A percentile compares a stretch with the other conserved stretches of the same genome.
Evolutionary conservation across 441 rosid genomes (phyloP).

Genomic region (Codiaeum variegatum): DNA sequence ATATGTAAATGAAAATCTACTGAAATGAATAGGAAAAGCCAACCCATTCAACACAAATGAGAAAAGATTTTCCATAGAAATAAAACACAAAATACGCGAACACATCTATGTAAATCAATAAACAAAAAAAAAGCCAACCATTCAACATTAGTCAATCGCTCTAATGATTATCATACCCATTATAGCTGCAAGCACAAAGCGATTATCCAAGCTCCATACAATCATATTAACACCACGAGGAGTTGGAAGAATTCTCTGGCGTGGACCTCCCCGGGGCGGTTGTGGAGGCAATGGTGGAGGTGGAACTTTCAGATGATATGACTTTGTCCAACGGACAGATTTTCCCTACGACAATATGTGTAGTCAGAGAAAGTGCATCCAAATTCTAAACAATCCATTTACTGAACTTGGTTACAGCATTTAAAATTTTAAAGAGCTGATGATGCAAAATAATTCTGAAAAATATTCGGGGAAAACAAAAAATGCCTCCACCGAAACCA

Average conservation of each 20-base stretch:
- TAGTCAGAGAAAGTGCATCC: constrained; percentile 14
- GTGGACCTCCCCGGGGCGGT: constrained; percentile 96
- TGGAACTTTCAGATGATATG: constrained; percentile 97
- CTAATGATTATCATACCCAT: constrained; percentile 63
- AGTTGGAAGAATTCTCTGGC: constrained; percentile 95
- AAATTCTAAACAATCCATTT: not conserved
- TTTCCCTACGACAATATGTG: constrained; percentile 55
- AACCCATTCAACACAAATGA: not conserved
- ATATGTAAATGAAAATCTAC: not conserved
- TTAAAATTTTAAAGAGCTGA: constrained; percentile 18
- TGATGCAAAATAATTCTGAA: constrained; percentile 20
- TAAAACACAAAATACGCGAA: not conserved
- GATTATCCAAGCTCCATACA: constrained; percentile 98
- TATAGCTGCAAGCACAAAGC: constrained; percentile 98
- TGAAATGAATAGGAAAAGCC: not conserved
- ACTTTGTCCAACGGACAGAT: constrained; percentile 75
- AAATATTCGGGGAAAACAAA: not conserved
- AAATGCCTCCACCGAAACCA: constrained; percentile 19
- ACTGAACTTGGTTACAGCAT: constrained; percentile 14
- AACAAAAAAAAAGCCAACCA: not conserved
- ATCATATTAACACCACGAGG: constrained; percentile 99
- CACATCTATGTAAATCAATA: not conserved
- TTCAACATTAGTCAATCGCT: not conserved
- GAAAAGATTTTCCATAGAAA: not conserved
- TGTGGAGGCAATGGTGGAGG: constrained; percentile 97